Evolutionary conservation across 2,329 filamentous ascomycete genomes (phyloP), one percentile per base, ranked within the genome.

Genomic region (Pyrenochaeta sp.): DNA sequence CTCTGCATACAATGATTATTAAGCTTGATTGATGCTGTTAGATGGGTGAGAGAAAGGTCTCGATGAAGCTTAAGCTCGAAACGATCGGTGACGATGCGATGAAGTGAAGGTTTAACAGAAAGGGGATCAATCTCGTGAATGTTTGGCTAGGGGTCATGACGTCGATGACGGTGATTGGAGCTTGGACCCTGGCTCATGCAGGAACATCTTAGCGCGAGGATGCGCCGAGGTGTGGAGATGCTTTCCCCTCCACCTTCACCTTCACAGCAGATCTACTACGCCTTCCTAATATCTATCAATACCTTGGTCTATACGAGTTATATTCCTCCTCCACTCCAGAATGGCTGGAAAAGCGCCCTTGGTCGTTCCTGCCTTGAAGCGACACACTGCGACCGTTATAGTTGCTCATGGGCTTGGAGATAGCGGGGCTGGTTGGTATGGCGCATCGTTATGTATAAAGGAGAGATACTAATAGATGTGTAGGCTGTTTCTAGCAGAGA

Each of bases 381-480:
- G 87, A 74, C 95, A 98, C 80, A 97, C 95, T 37, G 93, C 93
- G 25, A 97, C 94, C 2, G 90, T 98, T 71, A 98, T 99, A 72
- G 93, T 97, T 79, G 85, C 91, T 51, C 95, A 99, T 77, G 95
- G 95, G 13, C 83, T 99, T 39, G 95, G 95, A 62, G 95, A 98
- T 76, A 82, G 78, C 30, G 91, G 90, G 43, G 83, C 86, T 66
- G 91, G 91, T 67, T 94, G 91, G 93, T 88, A 78, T 70, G 76
- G 66, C 44, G 28, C 40, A 24, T 25, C 13, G 34, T 27, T 24
- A 34, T 52, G 28, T 27, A 28, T 8, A 32, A 9, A 40, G 28
- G 30, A 9, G 39, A 30, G 34, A 55, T 50, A 25, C 67, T 75
- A 47, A 74, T 40, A 32, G 22, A 13, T 45, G 6, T 50, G 42